phyloP scores from a whole-genome alignment of 257 asterid genomes.

The Solanum bulbocastanum region DNA sequence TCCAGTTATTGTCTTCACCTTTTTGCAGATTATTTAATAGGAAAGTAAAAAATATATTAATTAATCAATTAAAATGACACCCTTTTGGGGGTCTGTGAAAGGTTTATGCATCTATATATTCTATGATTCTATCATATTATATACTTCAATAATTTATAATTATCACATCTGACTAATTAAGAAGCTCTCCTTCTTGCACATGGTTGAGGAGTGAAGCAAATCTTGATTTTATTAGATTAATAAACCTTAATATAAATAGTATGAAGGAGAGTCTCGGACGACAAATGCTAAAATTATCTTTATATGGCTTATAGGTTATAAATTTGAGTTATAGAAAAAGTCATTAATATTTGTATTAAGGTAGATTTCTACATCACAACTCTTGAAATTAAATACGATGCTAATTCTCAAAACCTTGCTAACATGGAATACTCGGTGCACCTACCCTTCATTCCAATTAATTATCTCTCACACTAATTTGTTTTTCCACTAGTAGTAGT shows the following conservation, averaged over 20 bases:
- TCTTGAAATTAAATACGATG: no score
- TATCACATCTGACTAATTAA: neutral
- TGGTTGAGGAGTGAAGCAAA: slow-evolving; percentile 7
- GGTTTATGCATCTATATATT: slow-evolving; percentile 36
- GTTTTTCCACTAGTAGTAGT: neutral
- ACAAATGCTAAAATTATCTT: neutral
- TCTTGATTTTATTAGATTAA: neutral
- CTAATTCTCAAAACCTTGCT: neutral
- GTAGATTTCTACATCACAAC: no score
- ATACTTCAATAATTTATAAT: neutral
- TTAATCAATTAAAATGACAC: slow-evolving; percentile 2
- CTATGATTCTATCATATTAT: slow-evolving; percentile 3
- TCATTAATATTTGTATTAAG: neutral
- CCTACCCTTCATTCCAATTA: neutral
- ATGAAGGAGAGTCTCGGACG: neutral
- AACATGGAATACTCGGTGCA: neutral
- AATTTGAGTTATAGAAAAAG: neutral
- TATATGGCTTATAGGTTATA: neutral
- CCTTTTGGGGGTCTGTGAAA: slow-evolving; percentile 23
- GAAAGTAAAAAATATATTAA: neutral
- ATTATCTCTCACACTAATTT: neutral
- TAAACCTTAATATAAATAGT: neutral
- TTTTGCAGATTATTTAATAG: slow-evolving; percentile 1
- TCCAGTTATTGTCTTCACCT: slow-evolving; percentile 20
- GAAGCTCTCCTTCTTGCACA: slow-evolving; percentile 9